A percentile compares a stretch with the other conserved stretches of the same genome.
Evolutionary conservation across 108 stramenopile species (phyloP).

Genomic region (Fragilariopsis cylindrus): DNA sequence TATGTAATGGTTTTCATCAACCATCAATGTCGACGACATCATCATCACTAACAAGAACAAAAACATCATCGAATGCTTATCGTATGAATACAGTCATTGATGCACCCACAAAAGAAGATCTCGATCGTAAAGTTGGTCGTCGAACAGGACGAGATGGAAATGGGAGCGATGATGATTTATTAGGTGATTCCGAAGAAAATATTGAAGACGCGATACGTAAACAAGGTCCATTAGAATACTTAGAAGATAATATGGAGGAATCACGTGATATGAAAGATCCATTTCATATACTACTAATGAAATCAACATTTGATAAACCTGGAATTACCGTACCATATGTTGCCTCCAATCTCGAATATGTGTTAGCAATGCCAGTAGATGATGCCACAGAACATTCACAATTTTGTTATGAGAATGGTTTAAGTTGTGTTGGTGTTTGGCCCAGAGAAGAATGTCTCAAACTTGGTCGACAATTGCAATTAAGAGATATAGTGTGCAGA

Average conservation of each 20-base stretch:
- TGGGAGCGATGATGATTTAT: slow-evolving; percentile 33
- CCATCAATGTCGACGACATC: no score
- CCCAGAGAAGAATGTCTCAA: slow-evolving; percentile 69
- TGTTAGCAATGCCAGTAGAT: slow-evolving; percentile 71
- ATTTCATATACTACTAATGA: slow-evolving; percentile 80
- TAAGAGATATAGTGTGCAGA: slow-evolving; percentile 70
- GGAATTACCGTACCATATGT: slow-evolving; percentile 79
- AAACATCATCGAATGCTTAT: not conserved
- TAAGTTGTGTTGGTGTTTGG: slow-evolving; percentile 82
- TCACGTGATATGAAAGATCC: slow-evolving; percentile 75
- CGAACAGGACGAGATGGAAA: no score
- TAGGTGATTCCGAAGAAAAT: slow-evolving; percentile 46
- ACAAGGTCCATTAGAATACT: slow-evolving; percentile 68
- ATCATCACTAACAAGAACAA: no score
- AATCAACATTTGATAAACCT: slow-evolving; percentile 60
- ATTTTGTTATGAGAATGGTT: slow-evolving; percentile 60
- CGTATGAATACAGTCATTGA: slow-evolving; percentile 13
- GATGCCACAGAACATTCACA: slow-evolving; percentile 68
- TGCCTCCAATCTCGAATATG: slow-evolving; percentile 58
- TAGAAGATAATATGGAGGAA: slow-evolving; percentile 46
- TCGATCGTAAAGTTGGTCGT: slow-evolving; percentile 18
- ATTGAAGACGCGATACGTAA: slow-evolving; percentile 37
- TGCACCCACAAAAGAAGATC: slow-evolving; percentile 35
- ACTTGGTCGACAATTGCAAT: slow-evolving; percentile 62
- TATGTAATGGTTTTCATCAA: no score